A percentile compares a stretch with the other conserved stretches of the same genome.
Conservation (phyloP, 2,329 filamentous ascomycete genomes). For the Botrytis medusae region DNA sequence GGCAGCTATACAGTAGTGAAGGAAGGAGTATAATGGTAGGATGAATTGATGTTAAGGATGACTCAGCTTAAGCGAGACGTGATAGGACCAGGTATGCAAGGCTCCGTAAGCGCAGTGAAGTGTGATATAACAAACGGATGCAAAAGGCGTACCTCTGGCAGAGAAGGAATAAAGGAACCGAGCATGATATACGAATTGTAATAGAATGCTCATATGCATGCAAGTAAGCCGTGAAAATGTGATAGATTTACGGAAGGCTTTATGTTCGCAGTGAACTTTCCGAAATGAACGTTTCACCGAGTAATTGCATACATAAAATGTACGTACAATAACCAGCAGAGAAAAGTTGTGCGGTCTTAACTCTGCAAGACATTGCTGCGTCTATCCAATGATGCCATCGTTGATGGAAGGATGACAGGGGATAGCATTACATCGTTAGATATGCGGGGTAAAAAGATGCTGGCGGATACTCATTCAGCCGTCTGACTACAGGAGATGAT, state of each 20-base stretch:
- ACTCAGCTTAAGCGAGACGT: not conserved
- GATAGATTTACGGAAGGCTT: conserved; percentile 8
- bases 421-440: not conserved
- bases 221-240: conserved; percentile 16
- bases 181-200: not conserved
- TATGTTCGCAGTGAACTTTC: not conserved
- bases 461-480: not conserved
- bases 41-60: not conserved
- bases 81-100: not conserved
- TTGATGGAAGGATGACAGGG: not conserved
- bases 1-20: not conserved
- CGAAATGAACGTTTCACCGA: not conserved
- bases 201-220: conserved; percentile 8
- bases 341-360: not conserved
- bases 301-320: not conserved
- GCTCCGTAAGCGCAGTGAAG: conserved; percentile 7
- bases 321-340: conserved; percentile 8
- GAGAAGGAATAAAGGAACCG: not conserved
- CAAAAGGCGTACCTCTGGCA: not conserved
- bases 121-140: not conserved
- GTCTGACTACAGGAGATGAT: conserved; percentile 6
- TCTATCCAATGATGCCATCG: conserved; percentile 9
- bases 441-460: conserved; percentile 14
- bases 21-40: not conserved
- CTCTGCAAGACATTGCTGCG: conserved; percentile 19